Evolutionary conservation across 2,329 filamentous ascomycete genomes (phyloP), one percentile per base, ranked within the genome.

Genomic region (Neonectria coccinea): DNA sequence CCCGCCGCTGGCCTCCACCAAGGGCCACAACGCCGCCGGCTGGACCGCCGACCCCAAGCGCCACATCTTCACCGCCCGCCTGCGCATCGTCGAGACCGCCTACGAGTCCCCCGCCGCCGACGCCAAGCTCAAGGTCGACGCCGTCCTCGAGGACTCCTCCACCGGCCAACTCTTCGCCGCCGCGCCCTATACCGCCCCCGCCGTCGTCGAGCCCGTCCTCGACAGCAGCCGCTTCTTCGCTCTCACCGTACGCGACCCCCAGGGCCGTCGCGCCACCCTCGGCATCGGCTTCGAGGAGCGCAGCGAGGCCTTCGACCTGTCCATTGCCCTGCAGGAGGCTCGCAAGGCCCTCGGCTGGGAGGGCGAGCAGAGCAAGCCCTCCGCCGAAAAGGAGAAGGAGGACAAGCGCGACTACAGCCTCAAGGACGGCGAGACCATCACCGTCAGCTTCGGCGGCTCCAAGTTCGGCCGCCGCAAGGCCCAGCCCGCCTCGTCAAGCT

Each of bases 351-450:
- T 94, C 7, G 90, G 88, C 0, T 83, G 91, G 75, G 86, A 88
- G 48, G 78, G 74, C 8, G 74, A 73, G 22, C 72, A 76, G 75
- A 70, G 77, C 79, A 70, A 79, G 79, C 69, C 73, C 0, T 75
- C 76, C 5, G 76, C 75, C 12, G 72, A 74, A 16, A 79, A 78
- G 64, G 78, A 79, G 64, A 77, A 79, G 60, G 74, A 79, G 50
- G 78, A 80, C 47, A 79, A 79, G 45, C 66, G 67, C 1, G 93
- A 97, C 74, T 94, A 93, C 75, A 94, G 92, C 73, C 78, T 97
- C 68, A 97, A 97, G 78, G 93, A 94, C 65, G 93, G 93, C 11
- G 91, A 97, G 84, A 97, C 92, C 18, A 97, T 97, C 71, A 93
- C 90, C 25, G 89, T 97, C 68, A 92, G 92, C 76, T 85, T 96